phyloP scores from a whole-genome alignment of 352 stramenopile genomes.

The Phytopythium sindhum region DNA sequence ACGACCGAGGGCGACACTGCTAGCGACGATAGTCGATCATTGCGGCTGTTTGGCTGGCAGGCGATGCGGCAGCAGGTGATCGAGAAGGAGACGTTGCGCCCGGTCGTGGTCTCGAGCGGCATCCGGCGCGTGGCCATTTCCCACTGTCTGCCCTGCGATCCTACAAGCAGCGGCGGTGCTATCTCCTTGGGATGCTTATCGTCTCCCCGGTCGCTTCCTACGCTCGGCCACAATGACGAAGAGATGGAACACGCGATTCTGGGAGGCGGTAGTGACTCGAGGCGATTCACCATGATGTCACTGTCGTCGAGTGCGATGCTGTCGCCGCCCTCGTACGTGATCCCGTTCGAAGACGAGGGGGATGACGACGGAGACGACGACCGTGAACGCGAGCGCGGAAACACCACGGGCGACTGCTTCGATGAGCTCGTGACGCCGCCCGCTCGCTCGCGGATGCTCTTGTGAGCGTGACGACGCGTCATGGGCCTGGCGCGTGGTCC shows the following conservation, averaged over 20 bases:
- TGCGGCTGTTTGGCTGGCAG: conserved; percentile 47
- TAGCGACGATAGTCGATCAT: conserved; percentile 16
- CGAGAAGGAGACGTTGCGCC: conserved; percentile 31
- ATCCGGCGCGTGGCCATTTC: conserved; percentile 8
- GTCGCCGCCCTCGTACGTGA: conserved; percentile 4
- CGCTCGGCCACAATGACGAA: neutral
- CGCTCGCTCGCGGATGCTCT: neutral
- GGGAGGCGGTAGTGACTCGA: neutral
- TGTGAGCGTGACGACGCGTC: neutral
- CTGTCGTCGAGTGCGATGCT: conserved; percentile 5
- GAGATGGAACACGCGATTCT: neutral
- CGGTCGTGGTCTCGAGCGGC: conserved; percentile 8
- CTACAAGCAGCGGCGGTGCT: neutral
- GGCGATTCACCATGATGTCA: conserved; percentile 1
- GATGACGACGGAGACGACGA: neutral
- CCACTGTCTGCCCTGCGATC: neutral
- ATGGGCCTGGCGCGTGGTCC: neutral
- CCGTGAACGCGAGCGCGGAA: neutral
- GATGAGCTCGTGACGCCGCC: conserved; percentile 7
- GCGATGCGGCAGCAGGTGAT: conserved; percentile 36
- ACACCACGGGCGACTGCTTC: conserved; percentile 1
- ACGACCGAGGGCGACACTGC: neutral
- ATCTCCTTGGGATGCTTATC: neutral
- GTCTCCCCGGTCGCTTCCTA: neutral
- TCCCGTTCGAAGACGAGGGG: conserved; percentile 3